Evolutionary conservation across 1,284 basidiomycete species (phyloP), one percentile per base, ranked within the genome.

Genomic region (Apiotrichum sp.): DNA sequence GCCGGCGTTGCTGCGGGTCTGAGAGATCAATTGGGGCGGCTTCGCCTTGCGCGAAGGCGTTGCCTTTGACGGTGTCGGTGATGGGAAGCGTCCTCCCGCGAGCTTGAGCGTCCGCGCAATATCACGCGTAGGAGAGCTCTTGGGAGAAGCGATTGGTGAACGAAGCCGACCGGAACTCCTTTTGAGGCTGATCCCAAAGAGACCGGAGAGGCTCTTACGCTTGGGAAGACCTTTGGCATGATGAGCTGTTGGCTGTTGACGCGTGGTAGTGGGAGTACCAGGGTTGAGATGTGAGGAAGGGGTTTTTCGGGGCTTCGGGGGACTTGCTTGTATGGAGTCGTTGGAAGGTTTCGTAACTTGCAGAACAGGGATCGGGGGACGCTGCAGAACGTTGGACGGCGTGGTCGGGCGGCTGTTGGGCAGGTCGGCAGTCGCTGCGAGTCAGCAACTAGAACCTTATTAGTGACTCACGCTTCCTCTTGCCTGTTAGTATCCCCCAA

Each of bases 181-280:
- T 60, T 64, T 67, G 47, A 68, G 43, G 9, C 58, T 35, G 1
- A 66, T 34, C 7, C 67, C 68, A 53, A 74, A 74, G 1, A 75
- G 56, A 2, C 69, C 71, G 5, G 58, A 64, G 8, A 75, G 59
- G 43, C 65, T 68, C 54, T 73, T 72, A 31, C 73, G 51, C 59
- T 70, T 72, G 1, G 71, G 73, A 2, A 74, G 46, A n/a, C 43
- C 51, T 5, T 29, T 22, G 14, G 9, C 3, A 32, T 13, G 50
- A 29, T 48, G 50, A 13, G 9, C 8, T 5, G 49, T 41, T 5
- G 31, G 6, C 31, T 34, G 31, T 1, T 22, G 36, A 40, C 11
- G 9, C 10, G 9, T 41, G n/a, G 14, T 41, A 8, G 10, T 16
- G 49, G 11, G 5, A 22, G 4, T n/a, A 3, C 52, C 13, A 39